Evolutionary conservation across 257 asterid genomes (phyloP).

Genomic region (Paraleonurus japonicus): DNA sequence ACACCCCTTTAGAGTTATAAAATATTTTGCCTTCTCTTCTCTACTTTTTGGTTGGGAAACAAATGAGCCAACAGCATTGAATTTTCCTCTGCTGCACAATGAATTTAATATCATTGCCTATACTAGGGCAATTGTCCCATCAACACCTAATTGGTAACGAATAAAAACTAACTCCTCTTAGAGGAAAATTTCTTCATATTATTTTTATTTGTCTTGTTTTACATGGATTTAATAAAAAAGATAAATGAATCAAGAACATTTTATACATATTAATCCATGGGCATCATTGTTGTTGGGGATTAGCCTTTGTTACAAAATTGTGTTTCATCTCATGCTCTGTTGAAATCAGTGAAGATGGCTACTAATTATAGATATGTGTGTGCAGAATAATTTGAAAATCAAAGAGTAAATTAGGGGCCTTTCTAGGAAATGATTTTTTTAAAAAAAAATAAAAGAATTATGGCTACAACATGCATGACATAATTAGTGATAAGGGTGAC

Average conservation of each 20-base stretch:
- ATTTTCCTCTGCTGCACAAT: conserved; percentile 22
- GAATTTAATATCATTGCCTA: conserved; percentile 29
- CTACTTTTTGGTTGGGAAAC: conserved; percentile 23
- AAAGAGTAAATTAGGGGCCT: background rate
- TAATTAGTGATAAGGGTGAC: background rate
- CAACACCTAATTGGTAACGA: conserved; percentile 34
- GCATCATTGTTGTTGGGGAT: too few species aligned
- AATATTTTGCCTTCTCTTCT: conserved; percentile 21
- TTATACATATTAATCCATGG: too few species aligned
- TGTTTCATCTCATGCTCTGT: background rate
- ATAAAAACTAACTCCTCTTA: conserved; percentile 22
- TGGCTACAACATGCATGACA: conserved; percentile 2
- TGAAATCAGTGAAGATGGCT: background rate
- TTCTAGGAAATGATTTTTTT: background rate
- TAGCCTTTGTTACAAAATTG: background rate
- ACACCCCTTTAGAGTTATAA: background rate
- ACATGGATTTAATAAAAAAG: background rate
- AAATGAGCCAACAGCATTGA: conserved; percentile 19
- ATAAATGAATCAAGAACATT: background rate
- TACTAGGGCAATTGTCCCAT: conserved; percentile 31
- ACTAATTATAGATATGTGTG: background rate
- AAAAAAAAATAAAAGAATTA: background rate
- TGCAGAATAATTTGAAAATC: background rate
- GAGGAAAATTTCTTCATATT: background rate
- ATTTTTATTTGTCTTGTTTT: conserved; percentile 2